Evolutionary conservation across 2,329 filamentous ascomycete species (phyloP), one percentile per base, ranked within the genome.

Genomic region (Onygenales sp.): DNA sequence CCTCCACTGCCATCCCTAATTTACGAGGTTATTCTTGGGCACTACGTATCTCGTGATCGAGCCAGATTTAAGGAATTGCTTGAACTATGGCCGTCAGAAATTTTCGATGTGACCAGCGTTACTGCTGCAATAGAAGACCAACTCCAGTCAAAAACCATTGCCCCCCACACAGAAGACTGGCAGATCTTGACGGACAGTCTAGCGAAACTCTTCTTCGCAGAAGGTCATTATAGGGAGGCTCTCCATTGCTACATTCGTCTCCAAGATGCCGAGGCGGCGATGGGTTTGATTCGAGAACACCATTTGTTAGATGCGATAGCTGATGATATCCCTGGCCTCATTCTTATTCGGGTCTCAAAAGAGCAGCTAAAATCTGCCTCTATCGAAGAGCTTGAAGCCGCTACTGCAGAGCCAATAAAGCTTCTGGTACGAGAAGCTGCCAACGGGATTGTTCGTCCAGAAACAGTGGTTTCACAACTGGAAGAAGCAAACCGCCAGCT

Each of bases 391-490:
- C 77, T 97, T 3, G 87, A 90, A 63, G 83, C 87, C 54, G 79
- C 86, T 3, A 93, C 89, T 0, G 80, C 83, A 0, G 92, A 98
- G 67, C 87, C 91, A 1, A 87, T 96, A 50, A 83, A 84, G 1
- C 74, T 97, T 6, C 83, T 98, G 4, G 91, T 95, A 0, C 86
- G 94, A 49, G 92, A 97, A 70, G 91, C 91, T 0, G 86, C 91
- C 58, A 87, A 92, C 54, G 93, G 93, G 0, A 85, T 95, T 31
- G 85, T 97, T 13, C 83, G 81, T 32, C 87, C 90, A 0, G 78
- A 82, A 3, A 79, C 84, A 2, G 91, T 98, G 2, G 85, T 96
- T 2, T 73, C 78, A 4, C 91, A 97, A 65, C 76, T 98, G 2
- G 77, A 85, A 60, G 75, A 77, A 17, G 82, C 85, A 56, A 77